Conservation (phyloP, 352 stramenopile species). For the Phytophthora syringae region DNA sequence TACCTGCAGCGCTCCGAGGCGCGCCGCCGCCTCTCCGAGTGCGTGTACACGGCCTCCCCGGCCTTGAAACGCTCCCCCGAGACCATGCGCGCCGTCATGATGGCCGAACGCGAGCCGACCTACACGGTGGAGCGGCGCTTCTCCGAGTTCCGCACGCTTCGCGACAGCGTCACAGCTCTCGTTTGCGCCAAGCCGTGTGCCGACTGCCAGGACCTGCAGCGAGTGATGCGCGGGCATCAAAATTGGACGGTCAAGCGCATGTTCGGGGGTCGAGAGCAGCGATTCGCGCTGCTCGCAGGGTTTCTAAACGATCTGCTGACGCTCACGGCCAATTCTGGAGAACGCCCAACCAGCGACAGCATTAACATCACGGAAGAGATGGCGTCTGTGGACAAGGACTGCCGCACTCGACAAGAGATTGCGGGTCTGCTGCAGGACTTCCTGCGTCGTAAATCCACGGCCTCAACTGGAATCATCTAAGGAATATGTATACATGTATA, state of each 20-base stretch:
- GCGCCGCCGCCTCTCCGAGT: slow-evolving; percentile 36
- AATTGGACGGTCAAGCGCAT: slow-evolving; percentile 37
- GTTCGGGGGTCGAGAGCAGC: slow-evolving; percentile 29
- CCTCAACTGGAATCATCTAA: slow-evolving; percentile 46
- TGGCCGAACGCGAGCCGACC: slow-evolving; percentile 44
- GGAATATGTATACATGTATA: too few relatives aligned
- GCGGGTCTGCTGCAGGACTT: slow-evolving; percentile 34
- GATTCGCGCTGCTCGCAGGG: slow-evolving; percentile 32
- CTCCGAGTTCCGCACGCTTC: slow-evolving; percentile 35
- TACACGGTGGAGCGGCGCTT: slow-evolving; percentile 43
- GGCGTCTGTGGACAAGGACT: slow-evolving; percentile 11
- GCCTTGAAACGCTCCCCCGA: slow-evolving; percentile 26
- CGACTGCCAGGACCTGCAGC: slow-evolving; percentile 27
- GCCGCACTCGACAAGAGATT: slow-evolving; percentile 19
- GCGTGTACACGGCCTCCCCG: slow-evolving; percentile 25
- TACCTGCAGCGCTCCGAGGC: slow-evolving; percentile 39
- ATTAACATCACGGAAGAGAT: slow-evolving; percentile 10
- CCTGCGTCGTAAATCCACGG: slow-evolving; percentile 28
- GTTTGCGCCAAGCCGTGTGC: slow-evolving; percentile 19
- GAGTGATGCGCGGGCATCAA: slow-evolving; percentile 16
- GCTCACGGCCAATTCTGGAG: slow-evolving; percentile 14
- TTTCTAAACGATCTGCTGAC: slow-evolving; percentile 41
- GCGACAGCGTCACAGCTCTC: slow-evolving; percentile 17
- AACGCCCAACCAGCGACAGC: slow-evolving; percentile 7
- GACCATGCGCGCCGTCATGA: slow-evolving; percentile 33